A percentile compares a stretch with the other conserved stretches of the same genome.
Conservation (phyloP, 2,329 filamentous ascomycete genomes). For the Clonostachys chloroleuca region DNA sequence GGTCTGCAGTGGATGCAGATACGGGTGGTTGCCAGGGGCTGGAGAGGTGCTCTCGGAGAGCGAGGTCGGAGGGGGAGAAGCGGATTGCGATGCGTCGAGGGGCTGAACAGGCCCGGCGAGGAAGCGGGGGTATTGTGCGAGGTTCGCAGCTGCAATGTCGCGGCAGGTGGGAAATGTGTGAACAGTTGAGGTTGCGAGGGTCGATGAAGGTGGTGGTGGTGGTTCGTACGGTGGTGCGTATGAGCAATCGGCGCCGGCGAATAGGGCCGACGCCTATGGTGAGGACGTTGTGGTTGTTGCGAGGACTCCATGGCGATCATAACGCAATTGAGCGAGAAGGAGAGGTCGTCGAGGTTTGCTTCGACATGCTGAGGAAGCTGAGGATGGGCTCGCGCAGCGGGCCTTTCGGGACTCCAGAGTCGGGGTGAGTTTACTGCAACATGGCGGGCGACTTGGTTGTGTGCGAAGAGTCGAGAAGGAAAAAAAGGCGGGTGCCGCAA, state of each 20-base stretch:
- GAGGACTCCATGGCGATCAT: neutral
- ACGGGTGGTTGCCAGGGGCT: constrained; percentile 50
- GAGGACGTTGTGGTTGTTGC: neutral
- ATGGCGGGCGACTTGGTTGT: neutral
- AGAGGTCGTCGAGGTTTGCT: neutral
- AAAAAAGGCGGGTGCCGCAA: neutral
- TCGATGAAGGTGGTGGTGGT: neutral
- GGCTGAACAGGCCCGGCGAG: constrained; percentile 59
- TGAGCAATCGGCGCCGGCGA: neutral
- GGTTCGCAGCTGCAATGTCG: constrained; percentile 39
- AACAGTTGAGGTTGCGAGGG: constrained; percentile 4
- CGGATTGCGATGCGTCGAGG: constrained; percentile 31
- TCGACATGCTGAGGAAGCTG: constrained; percentile 1
- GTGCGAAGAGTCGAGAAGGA: neutral
- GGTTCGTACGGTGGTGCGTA: neutral
- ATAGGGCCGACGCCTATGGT: neutral
- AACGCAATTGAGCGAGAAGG: neutral
- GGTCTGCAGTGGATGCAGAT: constrained; percentile 66
- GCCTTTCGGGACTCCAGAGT: neutral
- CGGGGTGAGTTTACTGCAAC: neutral
- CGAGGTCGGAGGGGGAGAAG: constrained; percentile 27
- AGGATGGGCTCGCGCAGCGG: neutral
- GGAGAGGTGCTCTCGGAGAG: constrained; percentile 52
- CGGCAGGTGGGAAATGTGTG: constrained; percentile 24
- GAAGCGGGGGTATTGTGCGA: constrained; percentile 54